phyloP scores from a whole-genome alignment of 2,329 filamentous ascomycete genomes.

The Byssoonygena ceratinophila region DNA sequence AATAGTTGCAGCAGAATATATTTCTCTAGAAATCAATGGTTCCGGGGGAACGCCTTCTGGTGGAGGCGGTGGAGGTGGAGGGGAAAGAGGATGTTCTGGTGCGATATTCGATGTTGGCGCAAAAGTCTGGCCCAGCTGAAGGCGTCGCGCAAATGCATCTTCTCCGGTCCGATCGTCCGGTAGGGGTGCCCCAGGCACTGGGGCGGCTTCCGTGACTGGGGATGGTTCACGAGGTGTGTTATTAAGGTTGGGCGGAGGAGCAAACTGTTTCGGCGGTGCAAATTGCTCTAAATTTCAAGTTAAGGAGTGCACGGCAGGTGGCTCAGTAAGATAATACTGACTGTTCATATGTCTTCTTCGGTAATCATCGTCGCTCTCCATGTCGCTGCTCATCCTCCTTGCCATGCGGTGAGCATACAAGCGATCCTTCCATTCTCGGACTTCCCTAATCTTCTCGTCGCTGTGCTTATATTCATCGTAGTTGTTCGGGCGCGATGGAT shows the following conservation, averaged over 20 bases:
- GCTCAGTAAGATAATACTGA: slow-evolving; percentile 26
- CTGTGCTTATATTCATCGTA: slow-evolving; percentile 76
- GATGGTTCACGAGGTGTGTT: slow-evolving; percentile 25
- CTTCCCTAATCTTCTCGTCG: slow-evolving; percentile 69
- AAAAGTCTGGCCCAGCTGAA: slow-evolving; percentile 45
- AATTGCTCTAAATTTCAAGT: slow-evolving; percentile 35
- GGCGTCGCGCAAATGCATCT: slow-evolving; percentile 56
- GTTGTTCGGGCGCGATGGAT: slow-evolving; percentile 69
- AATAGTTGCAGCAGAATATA: slow-evolving; percentile 49
- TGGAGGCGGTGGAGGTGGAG: slow-evolving; percentile 20
- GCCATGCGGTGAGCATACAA: slow-evolving; percentile 61
- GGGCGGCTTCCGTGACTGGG: slow-evolving; percentile 19
- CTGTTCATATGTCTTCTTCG: slow-evolving; percentile 36
- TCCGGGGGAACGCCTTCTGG: slow-evolving; percentile 28
- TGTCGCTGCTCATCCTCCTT: slow-evolving; percentile 35
- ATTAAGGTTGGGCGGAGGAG: slow-evolving; percentile 41
- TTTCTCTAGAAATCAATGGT: slow-evolving; percentile 31
- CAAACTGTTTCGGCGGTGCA: slow-evolving; percentile 43
- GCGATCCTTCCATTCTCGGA: slow-evolving; percentile 73
- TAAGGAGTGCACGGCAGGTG: slow-evolving; percentile 2
- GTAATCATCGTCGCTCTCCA: slow-evolving; percentile 43
- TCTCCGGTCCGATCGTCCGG: slow-evolving; percentile 55
- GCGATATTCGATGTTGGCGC: slow-evolving; percentile 15
- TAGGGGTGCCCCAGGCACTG: slow-evolving; percentile 36
- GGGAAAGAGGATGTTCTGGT: slow-evolving; percentile 15